Base-by-base conservation (phyloP, 169 alveolate species). In the Cryptosporidium sp. region DNA sequence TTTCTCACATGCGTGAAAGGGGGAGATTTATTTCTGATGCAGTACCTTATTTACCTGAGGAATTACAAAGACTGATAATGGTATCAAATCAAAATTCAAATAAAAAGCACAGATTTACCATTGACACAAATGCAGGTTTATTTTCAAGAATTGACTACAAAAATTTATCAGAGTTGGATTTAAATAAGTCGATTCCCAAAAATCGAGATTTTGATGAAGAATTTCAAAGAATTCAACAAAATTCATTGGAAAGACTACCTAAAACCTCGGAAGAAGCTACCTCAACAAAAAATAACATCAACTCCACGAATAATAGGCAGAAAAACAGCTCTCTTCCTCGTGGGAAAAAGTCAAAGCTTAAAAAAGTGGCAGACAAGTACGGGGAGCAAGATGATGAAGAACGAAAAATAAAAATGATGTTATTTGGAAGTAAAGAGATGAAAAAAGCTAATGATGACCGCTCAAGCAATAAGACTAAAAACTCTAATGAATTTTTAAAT, bases 331-430 rank as follows among this genome's bases (percentile, higher is more conserved):
- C 92, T 44, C 53, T 93, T 18, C 92, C 95, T 8, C 91, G 97
- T 60, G 94, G 96, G 8, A 93, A 93, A 84, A 85, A 91, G 61
- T 92, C 92, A 23, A 94, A 94, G 80, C 67, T 94, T 8, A 91
- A 93, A 62, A 94, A 94, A 92, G 85, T 92, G 29, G 93, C 94
- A 75, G 92, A 93, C 62, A 94, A 94, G 84, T 94, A 94, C 70
- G 95, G 91, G 3, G 97, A 95, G 35, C 93, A 94, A 85, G 94
- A 92, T 75, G 96, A 95, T 18, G 96, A 95, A 62, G 97, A 95
- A 68, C 91, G 94, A 80, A 85, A 94, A 84, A 44, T 93, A 42
- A 91, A 91, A 72, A 65, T 94, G 95, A 73, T 93, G 75, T 65
- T 95, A 29, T 91, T 92, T 45, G 97, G 97, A 62, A 93, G 96